Base-by-base conservation (phyloP, 305 asterid genomes). In the Fraxinus angustifolia region DNA sequence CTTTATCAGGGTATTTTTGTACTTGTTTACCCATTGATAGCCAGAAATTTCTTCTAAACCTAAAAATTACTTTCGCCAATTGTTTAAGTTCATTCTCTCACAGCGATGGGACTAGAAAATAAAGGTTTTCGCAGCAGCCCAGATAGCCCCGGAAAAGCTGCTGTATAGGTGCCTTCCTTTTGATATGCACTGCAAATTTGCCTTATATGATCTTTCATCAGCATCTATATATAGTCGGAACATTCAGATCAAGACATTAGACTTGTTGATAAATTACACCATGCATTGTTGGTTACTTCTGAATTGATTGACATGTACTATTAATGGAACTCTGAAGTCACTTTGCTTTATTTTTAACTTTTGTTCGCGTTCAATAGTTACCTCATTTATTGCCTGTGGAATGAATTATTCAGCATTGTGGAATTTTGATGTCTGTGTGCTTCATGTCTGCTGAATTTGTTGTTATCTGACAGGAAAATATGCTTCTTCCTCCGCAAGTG, bases 401-500 rank as follows among this genome's bases (percentile, higher is more conserved):
- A 21, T 45, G 35, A 26, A 12, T 23, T 76, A 79, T 68, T 19
- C 34, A 62, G 17, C 26, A 60, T 60, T 60, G 71, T 60, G 71
- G 31, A 23, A 19, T 60, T 28, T 16, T 56, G 28, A 56, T 56
- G 23, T 56, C 23, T 3, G 31, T 21, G 30, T 21, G 45, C 16
- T 4, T 34, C 36, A 34, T 23, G 26, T 23, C 26, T 50, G 14
- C 38, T 84, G 79, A 23, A 78, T 78, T 75, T 83, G 80, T 26
- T 78, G 56, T 31, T 75, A 79, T 68, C 17, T 56, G 72, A 30
- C 92, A 92, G 99, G 96, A 87, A 31, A 87, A 82, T 40, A 79
- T 79, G 81, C 86, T 80, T n/a, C 96, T 95, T 72, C 99, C 78
- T 95, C 96, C 17, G 92, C 91, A 10, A 91, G 99, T 81, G 97